These are phyloP conservation scores for Sabuloglossum arenarium DNA, from an alignment of 495 filamentous ascomycete species.

Conservation along the genomic window DNA sequence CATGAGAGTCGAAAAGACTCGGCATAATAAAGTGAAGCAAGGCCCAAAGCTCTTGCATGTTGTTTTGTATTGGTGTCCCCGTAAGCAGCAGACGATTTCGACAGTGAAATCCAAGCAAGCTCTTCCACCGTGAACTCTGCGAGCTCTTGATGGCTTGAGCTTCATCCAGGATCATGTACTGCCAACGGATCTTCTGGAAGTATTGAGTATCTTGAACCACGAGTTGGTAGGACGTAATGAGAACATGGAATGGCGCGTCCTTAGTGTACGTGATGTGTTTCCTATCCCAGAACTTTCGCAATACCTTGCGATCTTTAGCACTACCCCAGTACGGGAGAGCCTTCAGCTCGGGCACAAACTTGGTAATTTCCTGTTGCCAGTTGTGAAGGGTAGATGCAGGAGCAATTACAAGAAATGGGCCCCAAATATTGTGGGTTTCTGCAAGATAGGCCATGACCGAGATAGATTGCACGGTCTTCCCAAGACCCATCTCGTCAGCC, in stretches of 20 bases:
- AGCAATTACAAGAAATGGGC: slow-evolving; percentile 90
- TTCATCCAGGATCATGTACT: slow-evolving; percentile 99
- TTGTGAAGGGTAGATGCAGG: slow-evolving; percentile 95
- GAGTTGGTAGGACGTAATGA: slow-evolving; percentile 92
- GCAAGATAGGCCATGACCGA: slow-evolving; percentile 98
- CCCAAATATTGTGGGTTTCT: slow-evolving; percentile 95
- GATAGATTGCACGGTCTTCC: slow-evolving; percentile 96
- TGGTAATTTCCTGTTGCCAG: slow-evolving; percentile 94
- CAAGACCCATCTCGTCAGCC: slow-evolving; percentile 98
- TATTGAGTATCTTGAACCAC: slow-evolving; percentile 90
- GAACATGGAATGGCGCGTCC: slow-evolving; percentile 83
- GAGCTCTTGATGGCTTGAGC: slow-evolving; percentile 98
- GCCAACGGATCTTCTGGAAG: slow-evolving; percentile 97
- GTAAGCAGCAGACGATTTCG: slow-evolving; percentile 88
- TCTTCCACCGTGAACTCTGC: slow-evolving; percentile 90
- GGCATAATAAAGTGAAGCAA: slow-evolving; percentile 99
- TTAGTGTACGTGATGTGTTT: slow-evolving; percentile 89
- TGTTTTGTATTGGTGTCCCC: slow-evolving; percentile 97
- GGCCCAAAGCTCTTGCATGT: slow-evolving; percentile 99
- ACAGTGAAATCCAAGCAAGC: slow-evolving; percentile 79
- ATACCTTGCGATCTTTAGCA: slow-evolving; percentile 81
- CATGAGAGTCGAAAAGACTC: slow-evolving; percentile 90
- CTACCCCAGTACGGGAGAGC: slow-evolving; percentile 94
- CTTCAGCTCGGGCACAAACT: slow-evolving; percentile 84
- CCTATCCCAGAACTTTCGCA: slow-evolving; percentile 97